phyloP scores from a whole-genome alignment of 345 rosid species.

The Sisymbrium altissimum region DNA sequence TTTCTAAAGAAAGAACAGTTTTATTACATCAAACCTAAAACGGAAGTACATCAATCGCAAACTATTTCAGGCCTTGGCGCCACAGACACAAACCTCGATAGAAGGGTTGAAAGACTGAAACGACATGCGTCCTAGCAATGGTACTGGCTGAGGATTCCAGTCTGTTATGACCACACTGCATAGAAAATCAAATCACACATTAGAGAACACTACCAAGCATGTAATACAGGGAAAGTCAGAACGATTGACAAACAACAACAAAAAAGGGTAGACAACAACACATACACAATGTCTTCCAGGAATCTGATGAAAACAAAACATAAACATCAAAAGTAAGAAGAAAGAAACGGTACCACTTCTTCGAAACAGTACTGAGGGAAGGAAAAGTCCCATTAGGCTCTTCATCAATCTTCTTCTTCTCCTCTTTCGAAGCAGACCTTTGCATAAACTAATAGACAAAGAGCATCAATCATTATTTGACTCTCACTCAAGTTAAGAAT shows the following conservation, averaged over 20 bases:
- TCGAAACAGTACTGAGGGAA: slow-evolving; percentile 37
- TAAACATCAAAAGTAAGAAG: neutral
- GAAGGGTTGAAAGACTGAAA: slow-evolving; percentile 90
- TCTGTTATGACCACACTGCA: slow-evolving; percentile 82
- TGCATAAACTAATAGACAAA: slow-evolving; percentile 68
- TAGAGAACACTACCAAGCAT: neutral
- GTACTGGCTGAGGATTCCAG: slow-evolving; percentile 91
- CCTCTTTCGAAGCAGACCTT: slow-evolving; percentile 63
- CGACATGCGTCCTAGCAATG: slow-evolving; percentile 84
- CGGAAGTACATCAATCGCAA: slow-evolving; percentile 21
- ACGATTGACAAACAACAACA: neutral
- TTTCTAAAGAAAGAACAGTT: slow-evolving; percentile 51
- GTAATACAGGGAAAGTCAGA: neutral
- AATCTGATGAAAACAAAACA: neutral
- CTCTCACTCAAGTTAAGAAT: neutral
- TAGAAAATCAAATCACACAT: neutral
- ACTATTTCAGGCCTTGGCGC: slow-evolving; percentile 2
- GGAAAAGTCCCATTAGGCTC: slow-evolving; percentile 52
- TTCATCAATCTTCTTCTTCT: slow-evolving; percentile 53
- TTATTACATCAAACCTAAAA: slow-evolving; percentile 27
- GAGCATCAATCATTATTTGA: neutral
- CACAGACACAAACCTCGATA: slow-evolving; percentile 68
- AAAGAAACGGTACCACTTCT: slow-evolving; percentile 51
- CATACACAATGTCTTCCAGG: neutral
- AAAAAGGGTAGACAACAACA: neutral